Evolutionary conservation across 2,329 filamentous ascomycete species (phyloP), one percentile per base, ranked within the genome.

Genomic region (Chalaropsis ovoidea): DNA sequence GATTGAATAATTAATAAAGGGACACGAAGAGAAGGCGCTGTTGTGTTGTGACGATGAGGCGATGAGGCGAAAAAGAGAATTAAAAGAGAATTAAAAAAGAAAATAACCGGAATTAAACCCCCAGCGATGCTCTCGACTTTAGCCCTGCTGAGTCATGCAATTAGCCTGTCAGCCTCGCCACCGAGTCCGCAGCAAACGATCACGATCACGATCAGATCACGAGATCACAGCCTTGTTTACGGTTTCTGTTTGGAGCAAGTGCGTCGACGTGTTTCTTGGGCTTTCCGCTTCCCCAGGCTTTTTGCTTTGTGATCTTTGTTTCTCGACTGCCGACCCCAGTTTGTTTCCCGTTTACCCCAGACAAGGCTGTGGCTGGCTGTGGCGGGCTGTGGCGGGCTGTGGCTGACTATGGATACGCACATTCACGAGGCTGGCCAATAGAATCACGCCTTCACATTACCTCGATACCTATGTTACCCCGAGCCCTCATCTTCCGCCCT

Each of bases 71-170:
- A 7, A 15, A 52, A 15, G 8, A 52, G 41, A 13, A 8, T 13
- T 13, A 64, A 49, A 17, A 61, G 35, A 58, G 42, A 31, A 13
- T 10, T 22, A 49, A 47, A 22, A 22, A 54, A 54, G 8, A 17
- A 27, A 8, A 41, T 19, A 19, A 17, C 45, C 22, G 15, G 19
- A 24, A 17, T 58, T 31, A 52, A 15, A 52, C 3, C 10, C 19
- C 19, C 47, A 27, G 13, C 19, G 11, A 27, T 7, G 27, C 3
- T 24, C 22, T 27, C 27, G 47, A 27, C 24, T 6, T 22, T n/a
- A 58, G 54, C 54, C 54, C 17, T 58, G 54, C 54, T 58, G 54
- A 58, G 54, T 58, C 54, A 58, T 58, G 27, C 24, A 19, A 10
- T 39, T 39, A 35, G 54, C 31, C 54, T 2, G 27, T 35, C 27